Percentiles rank a stretch among this genome's conserved stretches.
phyloP scores from a whole-genome alignment of 2,329 filamentous ascomycete genomes.

The Aspergillus phoenicis region DNA sequence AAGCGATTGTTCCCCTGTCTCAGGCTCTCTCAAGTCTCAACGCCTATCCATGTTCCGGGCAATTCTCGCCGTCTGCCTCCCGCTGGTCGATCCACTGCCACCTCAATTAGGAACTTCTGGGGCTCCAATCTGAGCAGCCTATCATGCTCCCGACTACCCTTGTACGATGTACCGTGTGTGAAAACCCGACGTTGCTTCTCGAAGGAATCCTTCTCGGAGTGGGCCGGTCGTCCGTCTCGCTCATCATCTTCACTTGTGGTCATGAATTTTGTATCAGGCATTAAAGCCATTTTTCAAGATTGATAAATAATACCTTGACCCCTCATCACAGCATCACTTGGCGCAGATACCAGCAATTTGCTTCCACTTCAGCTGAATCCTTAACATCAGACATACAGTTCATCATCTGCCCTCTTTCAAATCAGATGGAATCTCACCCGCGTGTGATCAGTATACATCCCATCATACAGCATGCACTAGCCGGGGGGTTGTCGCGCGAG shows the following conservation, averaged over 20 bases:
- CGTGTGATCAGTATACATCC: conserved; percentile 7
- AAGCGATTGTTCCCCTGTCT: neutral
- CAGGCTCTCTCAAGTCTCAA: neutral
- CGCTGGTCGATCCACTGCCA: conserved; percentile 2
- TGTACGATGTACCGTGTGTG: neutral
- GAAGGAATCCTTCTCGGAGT: conserved; percentile 1
- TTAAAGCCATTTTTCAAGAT: neutral
- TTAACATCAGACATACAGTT: neutral
- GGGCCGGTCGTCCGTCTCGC: neutral
- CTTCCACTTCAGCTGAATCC: neutral
- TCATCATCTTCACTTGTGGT: neutral
- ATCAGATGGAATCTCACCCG: neutral
- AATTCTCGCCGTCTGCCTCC: conserved; percentile 6
- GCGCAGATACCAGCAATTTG: neutral
- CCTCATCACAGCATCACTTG: neutral
- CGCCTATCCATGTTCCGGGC: neutral
- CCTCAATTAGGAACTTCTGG: neutral
- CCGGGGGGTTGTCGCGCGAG: conserved; percentile 1
- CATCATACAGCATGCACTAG: neutral
- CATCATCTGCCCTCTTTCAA: conserved; percentile 1
- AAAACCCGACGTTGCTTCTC: conserved; percentile 1
- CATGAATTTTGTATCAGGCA: neutral
- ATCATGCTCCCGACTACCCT: neutral
- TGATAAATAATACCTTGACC: neutral
- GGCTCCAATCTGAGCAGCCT: neutral